Evolutionary conservation across 2,329 filamentous ascomycete species (phyloP), one percentile per base, ranked within the genome.

Genomic region (Cercospora beticola): DNA sequence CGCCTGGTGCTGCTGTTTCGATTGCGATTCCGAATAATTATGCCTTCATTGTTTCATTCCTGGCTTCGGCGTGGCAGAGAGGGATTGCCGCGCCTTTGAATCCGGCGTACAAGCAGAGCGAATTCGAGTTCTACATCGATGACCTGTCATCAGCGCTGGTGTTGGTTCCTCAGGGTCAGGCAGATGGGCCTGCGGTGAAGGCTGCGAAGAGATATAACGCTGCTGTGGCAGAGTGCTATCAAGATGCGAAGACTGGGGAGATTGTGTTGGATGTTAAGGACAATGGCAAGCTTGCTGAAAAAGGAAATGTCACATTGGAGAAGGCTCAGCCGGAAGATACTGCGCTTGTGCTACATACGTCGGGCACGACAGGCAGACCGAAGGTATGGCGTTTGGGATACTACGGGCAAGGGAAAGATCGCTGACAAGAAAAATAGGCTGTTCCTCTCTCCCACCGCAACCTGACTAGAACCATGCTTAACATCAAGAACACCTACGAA

Each of bases 121-220:
- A 96, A 80, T 95, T 94, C 78, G 92, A 95, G 79, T 96, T 96
- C 81, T 96, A 95, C 81, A 94, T 97, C 76, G 90, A 93, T 72
- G 92, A 97, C 78, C 85, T 96, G 74, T 92, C 89, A 77, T 94
- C 92, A 5, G 90, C 90, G 36, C 83, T 96, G 68, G 87, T 93
- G 33, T 84, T 96, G 40, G 90, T 96, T 9, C 92, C 92, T 12
- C 85, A 84, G 73, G 92, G 91, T 16, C 83, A 84, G 10, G 85
- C 88, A 73, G 83, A 89, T 77, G 89, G 88, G 9, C 86, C 91
- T 12, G 92, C 90, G 28, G 91, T 95, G 30, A 87, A 88, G 76
- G 92, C 92, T 0, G 92, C 92, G 7, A 85, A 87, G 75, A 92
- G 89, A 82, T 94, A 92, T 82, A 87, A 91, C 68, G 91, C 92